These are phyloP conservation scores for Phytophthora hibernalis DNA, from an alignment of 352 stramenopile species.

Conservation along the genomic window DNA sequence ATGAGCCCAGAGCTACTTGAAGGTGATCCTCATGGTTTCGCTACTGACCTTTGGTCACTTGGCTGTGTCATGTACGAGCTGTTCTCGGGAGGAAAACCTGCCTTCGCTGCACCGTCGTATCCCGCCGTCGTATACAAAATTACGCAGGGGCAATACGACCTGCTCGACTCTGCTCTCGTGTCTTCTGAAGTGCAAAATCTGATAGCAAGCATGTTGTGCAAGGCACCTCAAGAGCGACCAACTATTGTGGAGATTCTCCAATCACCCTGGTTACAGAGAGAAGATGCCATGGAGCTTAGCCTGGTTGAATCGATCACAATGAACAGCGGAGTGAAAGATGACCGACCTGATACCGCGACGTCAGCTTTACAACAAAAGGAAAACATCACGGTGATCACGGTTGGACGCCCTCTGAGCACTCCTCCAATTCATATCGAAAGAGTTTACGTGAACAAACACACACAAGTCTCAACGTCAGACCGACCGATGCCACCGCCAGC, in stretches of 20 bases:
- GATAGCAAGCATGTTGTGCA: slow-evolving; percentile 40
- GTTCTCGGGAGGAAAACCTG: slow-evolving; percentile 41
- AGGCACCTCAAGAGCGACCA: slow-evolving; percentile 15
- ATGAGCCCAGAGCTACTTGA: slow-evolving; percentile 83
- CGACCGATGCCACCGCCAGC: neutral
- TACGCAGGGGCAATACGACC: slow-evolving; percentile 45
- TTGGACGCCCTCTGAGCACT: neutral
- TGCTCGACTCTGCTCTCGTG: slow-evolving; percentile 19
- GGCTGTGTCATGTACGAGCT: slow-evolving; percentile 87
- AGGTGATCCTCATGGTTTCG: slow-evolving; percentile 57
- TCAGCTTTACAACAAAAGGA: neutral
- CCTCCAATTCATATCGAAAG: neutral
- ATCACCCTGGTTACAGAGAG: slow-evolving; percentile 15
- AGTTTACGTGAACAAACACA: neutral
- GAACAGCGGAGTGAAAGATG: neutral
- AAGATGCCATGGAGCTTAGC: neutral
- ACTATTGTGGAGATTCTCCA: slow-evolving; percentile 27
- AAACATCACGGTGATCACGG: neutral
- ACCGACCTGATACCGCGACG: neutral
- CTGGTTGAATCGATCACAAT: neutral
- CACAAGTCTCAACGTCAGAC: neutral
- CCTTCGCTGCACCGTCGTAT: slow-evolving; percentile 72
- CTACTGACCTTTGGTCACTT: slow-evolving; percentile 82
- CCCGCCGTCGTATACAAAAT: slow-evolving; percentile 58
- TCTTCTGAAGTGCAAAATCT: slow-evolving; percentile 29